A percentile compares a stretch with the other conserved stretches of the same genome.
Conservation (phyloP, 2,329 filamentous ascomycete genomes). For the Colletotrichum euphorbiae region DNA sequence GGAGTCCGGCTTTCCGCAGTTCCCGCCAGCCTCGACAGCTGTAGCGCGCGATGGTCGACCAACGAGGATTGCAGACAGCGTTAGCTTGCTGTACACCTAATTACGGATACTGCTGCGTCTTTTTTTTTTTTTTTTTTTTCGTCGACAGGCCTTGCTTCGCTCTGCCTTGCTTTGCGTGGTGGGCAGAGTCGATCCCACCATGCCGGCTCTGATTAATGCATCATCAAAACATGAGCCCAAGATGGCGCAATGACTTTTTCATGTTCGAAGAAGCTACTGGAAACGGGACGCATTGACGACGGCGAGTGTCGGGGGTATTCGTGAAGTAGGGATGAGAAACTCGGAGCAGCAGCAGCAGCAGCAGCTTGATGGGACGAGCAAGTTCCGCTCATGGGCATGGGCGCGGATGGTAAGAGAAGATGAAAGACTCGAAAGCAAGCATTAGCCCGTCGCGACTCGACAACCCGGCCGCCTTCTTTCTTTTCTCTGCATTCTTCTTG, state of each 20-base stretch:
- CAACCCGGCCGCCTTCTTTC: constrained; percentile 25
- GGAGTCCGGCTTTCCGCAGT: constrained; percentile 26
- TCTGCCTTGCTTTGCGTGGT: too few species aligned
- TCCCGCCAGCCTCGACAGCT: constrained; percentile 11
- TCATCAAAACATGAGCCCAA: constrained; percentile 20
- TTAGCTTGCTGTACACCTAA: neutral
- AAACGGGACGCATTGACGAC: constrained; percentile 23
- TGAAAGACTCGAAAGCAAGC: constrained; percentile 21
- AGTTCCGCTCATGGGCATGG: constrained; percentile 14
- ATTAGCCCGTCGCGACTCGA: constrained; percentile 17
- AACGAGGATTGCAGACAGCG: neutral
- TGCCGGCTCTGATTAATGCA: constrained; percentile 21
- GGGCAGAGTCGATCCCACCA: constrained; percentile 2
- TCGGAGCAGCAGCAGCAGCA: neutral
- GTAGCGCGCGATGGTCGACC: neutral
- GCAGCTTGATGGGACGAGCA: constrained; percentile 27
- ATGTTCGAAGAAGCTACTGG: constrained; percentile 31
- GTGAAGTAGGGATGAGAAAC: constrained; percentile 1
- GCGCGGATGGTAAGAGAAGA: constrained; percentile 17
- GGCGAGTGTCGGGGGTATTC: neutral
- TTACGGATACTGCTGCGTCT: constrained; percentile 5
- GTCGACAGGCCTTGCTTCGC: neutral
- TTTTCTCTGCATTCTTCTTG: constrained; percentile 28
- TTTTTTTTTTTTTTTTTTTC: neutral
- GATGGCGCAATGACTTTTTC: constrained; percentile 33